A percentile compares a stretch with the other conserved stretches of the same genome.
phyloP scores from a whole-genome alignment of 2,329 filamentous ascomycete species.

The Penicillium rolfsii region DNA sequence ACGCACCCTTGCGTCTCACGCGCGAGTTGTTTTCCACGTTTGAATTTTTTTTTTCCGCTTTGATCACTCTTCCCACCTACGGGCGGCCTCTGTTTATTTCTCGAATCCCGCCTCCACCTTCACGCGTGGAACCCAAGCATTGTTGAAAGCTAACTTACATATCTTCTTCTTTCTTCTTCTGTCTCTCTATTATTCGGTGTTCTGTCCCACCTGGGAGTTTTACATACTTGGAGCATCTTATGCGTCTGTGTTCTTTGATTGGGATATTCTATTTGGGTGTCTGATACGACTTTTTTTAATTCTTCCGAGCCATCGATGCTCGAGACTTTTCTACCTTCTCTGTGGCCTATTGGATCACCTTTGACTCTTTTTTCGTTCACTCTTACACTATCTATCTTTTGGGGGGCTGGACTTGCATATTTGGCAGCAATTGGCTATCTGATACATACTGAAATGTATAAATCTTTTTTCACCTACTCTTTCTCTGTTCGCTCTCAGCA shows the following conservation, averaged over 20 bases:
- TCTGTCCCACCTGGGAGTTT: constrained; percentile 20
- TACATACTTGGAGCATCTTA: constrained; percentile 33
- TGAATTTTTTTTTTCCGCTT: constrained; percentile 10
- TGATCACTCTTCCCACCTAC: constrained; percentile 5
- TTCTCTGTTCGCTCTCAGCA: constrained; percentile 20
- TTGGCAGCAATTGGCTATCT: constrained; percentile 33
- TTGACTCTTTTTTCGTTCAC: constrained; percentile 9
- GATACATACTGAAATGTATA: constrained; percentile 35
- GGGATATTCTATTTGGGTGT: constrained; percentile 27
- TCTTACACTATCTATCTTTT: constrained; percentile 8
- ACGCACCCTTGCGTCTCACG: constrained; percentile 18
- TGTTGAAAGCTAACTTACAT: constrained; percentile 22
- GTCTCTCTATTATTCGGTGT: constrained; percentile 29
- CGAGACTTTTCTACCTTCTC: constrained; percentile 20
- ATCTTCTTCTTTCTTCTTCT: constrained; percentile 20
- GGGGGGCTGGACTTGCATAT: constrained; percentile 32
- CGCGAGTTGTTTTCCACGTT: constrained; percentile 7
- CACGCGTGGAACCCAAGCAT: constrained; percentile 21
- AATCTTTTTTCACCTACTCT: constrained; percentile 15
- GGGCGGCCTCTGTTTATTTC: constrained; percentile 16
- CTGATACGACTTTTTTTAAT: constrained; percentile 31
- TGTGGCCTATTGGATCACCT: constrained; percentile 5
- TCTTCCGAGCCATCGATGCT: constrained; percentile 18
- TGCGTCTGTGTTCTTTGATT: constrained; percentile 32
- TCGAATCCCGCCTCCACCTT: constrained; percentile 19